phyloP scores from a whole-genome alignment of 768 basidiomycete genomes.

The Rubroboletus pulcherrimus region DNA sequence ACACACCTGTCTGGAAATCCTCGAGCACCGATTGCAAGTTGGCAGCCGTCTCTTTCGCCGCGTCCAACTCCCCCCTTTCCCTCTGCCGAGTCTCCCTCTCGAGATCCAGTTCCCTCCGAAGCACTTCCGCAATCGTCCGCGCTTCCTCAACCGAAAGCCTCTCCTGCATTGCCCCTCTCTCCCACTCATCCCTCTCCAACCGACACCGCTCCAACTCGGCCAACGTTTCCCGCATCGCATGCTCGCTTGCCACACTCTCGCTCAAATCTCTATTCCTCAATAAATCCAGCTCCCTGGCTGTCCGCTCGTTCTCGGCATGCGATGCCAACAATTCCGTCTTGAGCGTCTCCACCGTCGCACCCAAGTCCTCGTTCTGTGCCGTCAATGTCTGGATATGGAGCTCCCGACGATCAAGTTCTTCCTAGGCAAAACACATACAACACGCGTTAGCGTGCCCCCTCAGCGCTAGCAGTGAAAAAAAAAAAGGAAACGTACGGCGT shows the following conservation, averaged over 20 bases:
- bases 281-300: constrained; percentile 64
- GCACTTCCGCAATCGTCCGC: constrained; percentile 49
- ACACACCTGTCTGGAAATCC: constrained; percentile 87
- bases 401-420: constrained; percentile 95
- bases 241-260: constrained; percentile 67
- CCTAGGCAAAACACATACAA: constrained; percentile 46
- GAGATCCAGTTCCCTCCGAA: constrained; percentile 64
- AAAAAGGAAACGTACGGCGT: constrained; percentile 66
- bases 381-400: constrained; percentile 76
- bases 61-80: constrained; percentile 54
- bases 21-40: constrained; percentile 92
- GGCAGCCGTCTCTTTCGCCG: constrained; percentile 66
- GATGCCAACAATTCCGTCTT: constrained; percentile 75
- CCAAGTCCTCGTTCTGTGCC: constrained; percentile 72
- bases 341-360: constrained; percentile 69
- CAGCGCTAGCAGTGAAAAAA: not conserved
- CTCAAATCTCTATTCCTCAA: constrained; percentile 64
- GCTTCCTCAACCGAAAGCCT: constrained; percentile 69
- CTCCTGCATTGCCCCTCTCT: constrained; percentile 58
- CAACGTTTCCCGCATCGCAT: constrained; percentile 76
- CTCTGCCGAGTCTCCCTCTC: constrained; percentile 57
- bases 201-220: constrained; percentile 85
- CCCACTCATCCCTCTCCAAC: constrained; percentile 78
- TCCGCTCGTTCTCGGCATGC: constrained; percentile 69
- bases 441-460: not conserved